Conservation (phyloP, 257 asterid species). For the Nicotiana paniculata region DNA sequence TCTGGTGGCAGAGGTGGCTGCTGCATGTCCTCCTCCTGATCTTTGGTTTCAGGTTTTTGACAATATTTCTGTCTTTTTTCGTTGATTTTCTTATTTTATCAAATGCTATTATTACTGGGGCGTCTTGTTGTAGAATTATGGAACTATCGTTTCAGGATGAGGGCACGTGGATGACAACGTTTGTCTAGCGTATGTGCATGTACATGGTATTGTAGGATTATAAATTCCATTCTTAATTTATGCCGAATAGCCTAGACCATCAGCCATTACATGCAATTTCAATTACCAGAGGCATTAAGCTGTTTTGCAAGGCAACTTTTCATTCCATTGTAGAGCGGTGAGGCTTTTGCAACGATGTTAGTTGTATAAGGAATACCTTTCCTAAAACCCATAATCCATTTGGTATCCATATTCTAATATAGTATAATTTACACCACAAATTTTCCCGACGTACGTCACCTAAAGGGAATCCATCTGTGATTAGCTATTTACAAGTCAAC, state of each 20-base stretch:
- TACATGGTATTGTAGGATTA: not conserved
- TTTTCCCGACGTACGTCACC: not conserved
- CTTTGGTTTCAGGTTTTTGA: not conserved
- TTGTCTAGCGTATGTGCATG: not conserved
- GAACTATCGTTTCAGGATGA: not conserved
- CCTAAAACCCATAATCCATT: not conserved
- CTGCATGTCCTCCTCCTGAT: conserved; percentile 29
- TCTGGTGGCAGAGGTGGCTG: conserved; percentile 49
- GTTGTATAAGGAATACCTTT: not conserved
- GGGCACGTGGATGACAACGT: not conserved
- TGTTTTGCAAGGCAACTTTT: not conserved
- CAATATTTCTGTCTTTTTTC: not conserved
- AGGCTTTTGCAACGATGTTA: not conserved
- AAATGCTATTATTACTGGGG: not conserved
- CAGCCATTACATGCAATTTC: not conserved
- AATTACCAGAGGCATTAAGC: not conserved
- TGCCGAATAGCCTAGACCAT: not conserved
- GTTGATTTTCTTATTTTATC: not conserved
- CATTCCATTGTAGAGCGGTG: not conserved
- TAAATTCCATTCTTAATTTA: not conserved
- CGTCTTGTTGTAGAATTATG: not conserved
- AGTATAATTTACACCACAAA: not conserved
- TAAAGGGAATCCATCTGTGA: not conserved
- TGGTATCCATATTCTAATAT: not conserved
- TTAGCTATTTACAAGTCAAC: not conserved